Evolutionary conservation across 371 early-diverging fungal genomes (phyloP).

Genomic region (Batrachochytrium dendrobatidis): DNA sequence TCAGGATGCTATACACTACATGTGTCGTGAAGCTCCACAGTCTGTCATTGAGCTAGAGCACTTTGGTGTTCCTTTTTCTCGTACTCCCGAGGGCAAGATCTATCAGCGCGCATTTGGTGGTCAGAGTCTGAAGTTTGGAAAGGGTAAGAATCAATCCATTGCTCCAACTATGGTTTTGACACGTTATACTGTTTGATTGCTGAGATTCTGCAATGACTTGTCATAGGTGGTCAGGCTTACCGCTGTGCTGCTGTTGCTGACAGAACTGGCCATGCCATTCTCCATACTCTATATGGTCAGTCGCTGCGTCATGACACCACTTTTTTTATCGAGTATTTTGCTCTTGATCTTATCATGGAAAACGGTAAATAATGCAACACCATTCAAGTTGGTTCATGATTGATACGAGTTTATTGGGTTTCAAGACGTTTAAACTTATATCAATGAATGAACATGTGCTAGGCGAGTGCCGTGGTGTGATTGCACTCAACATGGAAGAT

Average conservation of each 20-base stretch:
- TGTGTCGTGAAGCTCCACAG: constrained; percentile 92
- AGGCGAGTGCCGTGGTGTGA: constrained; percentile 89
- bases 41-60: constrained; percentile 96
- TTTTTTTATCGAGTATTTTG: constrained; percentile 98
- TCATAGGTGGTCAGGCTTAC: constrained; percentile 90
- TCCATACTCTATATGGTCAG: constrained; percentile 96
- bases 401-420: neutral
- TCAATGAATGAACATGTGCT: neutral
- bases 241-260: constrained; percentile 97
- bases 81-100: constrained; percentile 94
- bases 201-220: too few species aligned
- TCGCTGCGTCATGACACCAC: constrained; percentile 91
- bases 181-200: too few species aligned
- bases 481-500: constrained; percentile 95
- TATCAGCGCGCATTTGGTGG: constrained; percentile 98
- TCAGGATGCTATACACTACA: constrained; percentile 98
- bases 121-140: constrained; percentile 88
- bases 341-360: constrained; percentile 96
- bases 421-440: neutral
- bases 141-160: constrained; percentile 62
- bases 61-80: constrained; percentile 95
- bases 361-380: constrained; percentile 42
- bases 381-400: neutral
- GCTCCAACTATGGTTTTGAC: too few species aligned
- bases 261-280: constrained; percentile 96